These are phyloP conservation scores for Glycine tomentella DNA, from an alignment of 306 rosid genomes.

Conservation along the genomic window DNA sequence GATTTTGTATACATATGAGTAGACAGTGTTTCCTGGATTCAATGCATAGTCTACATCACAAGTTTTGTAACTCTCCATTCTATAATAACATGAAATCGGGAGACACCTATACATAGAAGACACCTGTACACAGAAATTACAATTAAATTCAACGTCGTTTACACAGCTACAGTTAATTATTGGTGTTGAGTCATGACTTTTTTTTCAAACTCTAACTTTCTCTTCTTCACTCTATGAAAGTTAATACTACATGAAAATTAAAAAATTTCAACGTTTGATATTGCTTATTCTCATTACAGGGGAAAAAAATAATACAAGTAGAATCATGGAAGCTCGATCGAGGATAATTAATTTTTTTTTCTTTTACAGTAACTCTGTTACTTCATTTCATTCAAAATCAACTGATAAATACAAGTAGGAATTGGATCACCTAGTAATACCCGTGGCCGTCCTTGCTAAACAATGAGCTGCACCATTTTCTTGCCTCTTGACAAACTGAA, in stretches of 20 bases:
- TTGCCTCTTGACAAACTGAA: too few species aligned
- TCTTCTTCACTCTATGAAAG: too few species aligned
- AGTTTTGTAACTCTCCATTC: constrained; percentile 27
- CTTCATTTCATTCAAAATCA: too few species aligned
- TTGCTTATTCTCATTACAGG: not conserved
- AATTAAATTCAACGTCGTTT: not conserved
- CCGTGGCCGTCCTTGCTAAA: too few species aligned
- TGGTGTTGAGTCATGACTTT: not conserved
- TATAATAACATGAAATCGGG: constrained; percentile 30
- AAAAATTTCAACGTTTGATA: not conserved
- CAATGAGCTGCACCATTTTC: too few species aligned
- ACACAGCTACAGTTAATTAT: not conserved
- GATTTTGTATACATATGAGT: constrained; percentile 62
- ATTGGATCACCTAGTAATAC: too few species aligned
- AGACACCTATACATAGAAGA: too few species aligned
- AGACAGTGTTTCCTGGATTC: constrained; percentile 84
- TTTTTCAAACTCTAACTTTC: too few species aligned
- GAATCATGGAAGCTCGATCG: too few species aligned
- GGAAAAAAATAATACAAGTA: not conserved
- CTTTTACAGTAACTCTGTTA: too few species aligned
- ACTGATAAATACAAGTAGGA: too few species aligned
- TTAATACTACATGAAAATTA: not conserved
- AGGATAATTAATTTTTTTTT: too few species aligned
- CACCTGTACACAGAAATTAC: not conserved
- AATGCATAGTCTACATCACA: constrained; percentile 57